Evolutionary conservation across 805 yeast genomes (phyloP), one percentile per base, ranked within the genome.

Genomic region (Ogataea methylovora): DNA sequence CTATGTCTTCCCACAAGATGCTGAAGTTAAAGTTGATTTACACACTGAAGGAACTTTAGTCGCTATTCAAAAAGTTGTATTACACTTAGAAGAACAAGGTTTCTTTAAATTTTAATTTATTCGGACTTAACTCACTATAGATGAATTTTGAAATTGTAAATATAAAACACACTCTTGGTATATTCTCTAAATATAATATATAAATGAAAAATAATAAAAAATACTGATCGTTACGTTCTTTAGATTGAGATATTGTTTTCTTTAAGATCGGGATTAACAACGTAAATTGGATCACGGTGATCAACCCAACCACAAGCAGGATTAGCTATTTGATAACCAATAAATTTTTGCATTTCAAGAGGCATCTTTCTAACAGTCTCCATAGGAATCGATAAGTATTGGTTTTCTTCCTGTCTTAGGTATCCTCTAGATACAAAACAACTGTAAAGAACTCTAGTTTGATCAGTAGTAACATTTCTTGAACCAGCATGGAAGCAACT

Each of bases 41-140:
- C 63, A 69, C 29, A 69, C 72, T 40, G 70, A 69, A 30, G 70
- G 76, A 27, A 76, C 83, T 36, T 66, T 79, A 37, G 70, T 84
- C 29, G 82, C 84, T 38, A 83, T 86, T 36, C 84, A 76, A 54
- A 78, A 79, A 56, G 73, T 84, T 43, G 79, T 83, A 24, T 63
- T 77, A 40, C 70, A 78, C 54, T 71, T 88, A 47, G 86, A 84
- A 60, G 76, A 79, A 49, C 84, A 87, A 61, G 94, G 94, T 13
- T 88, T 82, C 63, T 84, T 84, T 61, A 63, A 61, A 40, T 71
- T 70, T 46, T 69, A 59, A 48, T 12, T 24, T n/a, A 22, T 11
- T 22, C 11, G 11, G 24, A 22, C 8, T 22, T 8, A n/a, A n/a
- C n/a, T n/a, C n/a, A n/a, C n/a, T n/a, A n/a, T n/a, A n/a, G n/a